Percentiles rank a stretch among this genome's conserved stretches.
phyloP scores from a whole-genome alignment of 257 asterid genomes.

The Primulina tabacum region DNA sequence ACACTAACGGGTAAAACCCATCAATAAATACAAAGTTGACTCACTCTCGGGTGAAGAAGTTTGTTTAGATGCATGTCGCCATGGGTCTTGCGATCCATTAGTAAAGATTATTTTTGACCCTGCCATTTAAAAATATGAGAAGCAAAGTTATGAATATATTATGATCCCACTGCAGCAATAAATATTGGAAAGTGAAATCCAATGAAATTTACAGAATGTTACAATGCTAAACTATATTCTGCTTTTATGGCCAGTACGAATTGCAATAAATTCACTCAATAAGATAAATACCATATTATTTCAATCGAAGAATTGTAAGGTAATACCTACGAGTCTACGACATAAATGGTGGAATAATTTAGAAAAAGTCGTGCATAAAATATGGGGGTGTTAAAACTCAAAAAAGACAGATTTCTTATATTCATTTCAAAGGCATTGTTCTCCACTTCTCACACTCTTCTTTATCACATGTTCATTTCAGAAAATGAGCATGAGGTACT shows the following conservation, averaged over 20 bases:
- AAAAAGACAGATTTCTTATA: neutral
- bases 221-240: neutral
- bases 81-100: slow-evolving; percentile 98
- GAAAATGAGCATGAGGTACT: slow-evolving; percentile 1
- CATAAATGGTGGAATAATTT: no score
- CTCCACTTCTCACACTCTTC: neutral
- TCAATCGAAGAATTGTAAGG: neutral
- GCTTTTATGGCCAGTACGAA: neutral
- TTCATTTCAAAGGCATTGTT: neutral
- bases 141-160: slow-evolving; percentile 18
- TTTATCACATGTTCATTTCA: neutral
- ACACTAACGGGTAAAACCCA: slow-evolving; percentile 1
- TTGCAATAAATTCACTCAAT: neutral
- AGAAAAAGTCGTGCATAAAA: no score
- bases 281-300: neutral
- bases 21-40: slow-evolving; percentile 28
- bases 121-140: slow-evolving; percentile 30
- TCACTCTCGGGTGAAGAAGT: slow-evolving; percentile 77
- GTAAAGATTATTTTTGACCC: slow-evolving; percentile 87
- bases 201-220: neutral
- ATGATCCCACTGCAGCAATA: slow-evolving; percentile 1
- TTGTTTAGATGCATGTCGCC: slow-evolving; percentile 97
- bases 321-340: neutral
- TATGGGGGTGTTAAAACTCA: no score
- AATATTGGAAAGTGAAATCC: neutral